Evolutionary conservation across 2,329 filamentous ascomycete genomes (phyloP), one percentile per base, ranked within the genome.

Genomic region (Alternaria rosae): DNA sequence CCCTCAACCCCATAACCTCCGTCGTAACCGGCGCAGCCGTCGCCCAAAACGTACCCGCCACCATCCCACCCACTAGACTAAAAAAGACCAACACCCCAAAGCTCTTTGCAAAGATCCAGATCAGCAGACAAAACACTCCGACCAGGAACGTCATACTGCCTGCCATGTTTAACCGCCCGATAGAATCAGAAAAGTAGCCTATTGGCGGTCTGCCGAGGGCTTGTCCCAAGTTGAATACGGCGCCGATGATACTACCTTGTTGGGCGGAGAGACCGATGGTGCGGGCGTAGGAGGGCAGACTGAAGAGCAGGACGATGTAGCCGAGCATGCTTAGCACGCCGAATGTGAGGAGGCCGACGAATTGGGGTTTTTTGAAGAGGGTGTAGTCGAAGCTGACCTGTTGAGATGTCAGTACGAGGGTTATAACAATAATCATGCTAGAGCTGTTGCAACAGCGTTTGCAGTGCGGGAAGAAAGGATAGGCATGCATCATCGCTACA

Each of bases 291-390:
- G 90, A 91, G 13, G 91, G 88, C 47, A 94, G 80, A 11, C 88
- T 91, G 78, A 93, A 94, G 45, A 93, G 85, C n/a, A 93, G 83
- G 5, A 92, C 89, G 25, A 92, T 85, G 70, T 94, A 94, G 6
- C 86, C 91, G 13, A 94, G 80, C 80, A 94, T 87, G 62, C 86
- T 89, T 65, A 94, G 88, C 77, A 89, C 88, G 8, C 89, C 89
- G 82, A 89, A 95, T 3, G 79, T 83, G 38, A 92, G 77, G 12
- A 92, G 82, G 3, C 93, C 80, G 25, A 89, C 75, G 66, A 90
- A 93, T 71, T 92, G 87, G 0, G 81, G 71, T 5, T 85, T 82
- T 65, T 81, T 85, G 75, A 94, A 87, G 1, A 94, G 82, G 5
- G 76, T 78, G 41, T 84, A 80, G 71, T 92, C 88, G 69, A 94